Evolutionary conservation across 352 stramenopile genomes (phyloP), one percentile per base, ranked within the genome.

Genomic region (Globisporangium sylvaticum): DNA sequence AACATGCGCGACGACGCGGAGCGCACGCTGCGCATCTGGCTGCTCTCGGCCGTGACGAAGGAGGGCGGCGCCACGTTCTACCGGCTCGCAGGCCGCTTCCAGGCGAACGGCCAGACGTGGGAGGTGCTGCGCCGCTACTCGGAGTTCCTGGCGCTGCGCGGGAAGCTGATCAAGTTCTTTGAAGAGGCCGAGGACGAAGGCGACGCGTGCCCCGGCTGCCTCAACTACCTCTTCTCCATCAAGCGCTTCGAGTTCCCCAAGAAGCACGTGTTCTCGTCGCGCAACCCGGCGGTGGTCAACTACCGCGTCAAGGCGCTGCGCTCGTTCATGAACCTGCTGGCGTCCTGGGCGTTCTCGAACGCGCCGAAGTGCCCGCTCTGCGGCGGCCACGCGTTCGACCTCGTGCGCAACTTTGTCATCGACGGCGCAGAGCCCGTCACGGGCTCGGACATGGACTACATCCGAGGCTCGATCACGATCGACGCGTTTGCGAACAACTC

Each of bases 101-200:
- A 73, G 12, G 72, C 78, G 3, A 91, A 68, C 25, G 77, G 78
- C 2, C 83, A 91, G 70, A 89, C 82, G 58, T 94, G 86, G 86
- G 82, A 94, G 59, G 81, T 94, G n/a, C 79, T 88, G 62, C 84
- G 85, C 25, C 82, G 86, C 8, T 95, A 95, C 79, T 95, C 88
- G 58, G 86, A 94, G 71, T 95, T 95, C 68, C 74, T 93, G 25
- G 71, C 77, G 59, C 80, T 95, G 37, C 86, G 86, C 42, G 74
- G 87, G 52, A 80, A 87, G 64, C 74, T 95, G 12, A 74, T 92
- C 75, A 91, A 90, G 74, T 95, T 89, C 73, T 79, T 94, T 54
- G 79, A 82, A 29, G 74, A 71, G 52, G 74, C 83, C 27, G 76
- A 78, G 25, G 83, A 90, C 50, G 90, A 84, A 25, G 77, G 74